Evolutionary conservation across 805 yeast genomes (phyloP).

Genomic region (Brettanomyces bruxellensis): DNA sequence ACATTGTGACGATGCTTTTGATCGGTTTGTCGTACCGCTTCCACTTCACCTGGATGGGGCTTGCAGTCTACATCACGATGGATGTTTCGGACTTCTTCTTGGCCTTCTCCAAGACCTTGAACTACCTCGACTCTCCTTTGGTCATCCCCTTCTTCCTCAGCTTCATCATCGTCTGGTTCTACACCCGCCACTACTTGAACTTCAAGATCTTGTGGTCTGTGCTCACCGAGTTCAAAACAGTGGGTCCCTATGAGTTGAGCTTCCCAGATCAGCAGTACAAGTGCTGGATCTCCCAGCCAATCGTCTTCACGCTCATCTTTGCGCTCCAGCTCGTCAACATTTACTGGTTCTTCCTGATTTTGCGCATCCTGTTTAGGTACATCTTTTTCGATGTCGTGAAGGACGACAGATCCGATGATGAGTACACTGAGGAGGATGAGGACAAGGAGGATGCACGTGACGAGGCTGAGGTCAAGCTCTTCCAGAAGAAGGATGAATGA

Average conservation of each 20-base stretch:
- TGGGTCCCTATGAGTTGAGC: conserved; percentile 73
- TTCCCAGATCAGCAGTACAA: conserved; percentile 91
- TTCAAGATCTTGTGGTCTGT: conserved; percentile 75
- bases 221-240: conserved; percentile 75
- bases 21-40: conserved; percentile 84
- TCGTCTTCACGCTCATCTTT: conserved; percentile 67
- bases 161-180: conserved; percentile 73
- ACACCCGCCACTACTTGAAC: conserved; percentile 82
- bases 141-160: conserved; percentile 59
- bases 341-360: conserved; percentile 80
- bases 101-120: conserved; percentile 75
- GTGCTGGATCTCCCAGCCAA: conserved; percentile 91
- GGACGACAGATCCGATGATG: conserved; percentile 87
- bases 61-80: conserved; percentile 88
- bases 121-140: conserved; percentile 64
- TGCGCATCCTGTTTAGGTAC: conserved; percentile 67
- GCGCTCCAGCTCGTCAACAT: conserved; percentile 80
- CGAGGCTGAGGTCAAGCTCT: not conserved
- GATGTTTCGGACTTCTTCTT: conserved; percentile 89
- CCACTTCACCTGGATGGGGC: conserved; percentile 95
- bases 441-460: conserved; percentile 11
- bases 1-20: conserved; percentile 79
- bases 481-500: too few species aligned
- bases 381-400: conserved; percentile 49
- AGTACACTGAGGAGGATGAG: conserved; percentile 41